Evolutionary conservation across 2,329 filamentous ascomycete species (phyloP).

Genomic region (Cercospora zeae-maydis): DNA sequence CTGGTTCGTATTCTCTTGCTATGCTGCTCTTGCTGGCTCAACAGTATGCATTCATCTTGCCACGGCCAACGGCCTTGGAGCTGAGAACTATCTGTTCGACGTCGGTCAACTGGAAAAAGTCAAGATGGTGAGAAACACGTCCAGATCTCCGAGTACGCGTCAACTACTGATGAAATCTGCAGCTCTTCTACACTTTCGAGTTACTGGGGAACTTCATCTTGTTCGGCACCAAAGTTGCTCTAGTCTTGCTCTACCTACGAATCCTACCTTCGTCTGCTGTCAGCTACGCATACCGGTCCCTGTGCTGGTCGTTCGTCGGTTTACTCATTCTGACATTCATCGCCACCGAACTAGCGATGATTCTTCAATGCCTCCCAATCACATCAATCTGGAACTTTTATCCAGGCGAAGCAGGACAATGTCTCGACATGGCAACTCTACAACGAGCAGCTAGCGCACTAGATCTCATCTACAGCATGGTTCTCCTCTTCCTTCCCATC

Average conservation of each 20-base stretch:
- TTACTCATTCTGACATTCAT: slow-evolving; percentile 11
- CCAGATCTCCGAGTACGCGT: background rate
- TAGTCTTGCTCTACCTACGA: slow-evolving; percentile 11
- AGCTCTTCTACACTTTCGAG: slow-evolving; percentile 8
- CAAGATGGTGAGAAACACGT: slow-evolving; percentile 4
- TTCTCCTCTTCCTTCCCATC: slow-evolving; percentile 13
- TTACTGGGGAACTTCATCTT: slow-evolving; percentile 9
- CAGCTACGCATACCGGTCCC: background rate
- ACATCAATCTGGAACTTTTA: background rate
- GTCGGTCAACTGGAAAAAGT: slow-evolving; percentile 6
- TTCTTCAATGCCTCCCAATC: slow-evolving; percentile 11
- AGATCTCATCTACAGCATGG: slow-evolving; percentile 10
- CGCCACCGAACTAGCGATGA: slow-evolving; percentile 8
- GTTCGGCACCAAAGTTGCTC: slow-evolving; percentile 11
- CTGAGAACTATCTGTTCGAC: slow-evolving; percentile 9
- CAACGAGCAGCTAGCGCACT: slow-evolving; percentile 1
- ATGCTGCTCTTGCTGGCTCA: slow-evolving; percentile 8
- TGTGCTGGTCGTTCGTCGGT: background rate
- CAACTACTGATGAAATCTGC: background rate
- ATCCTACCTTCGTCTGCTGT: slow-evolving; percentile 2
- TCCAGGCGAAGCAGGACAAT: background rate
- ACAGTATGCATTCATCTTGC: slow-evolving; percentile 4
- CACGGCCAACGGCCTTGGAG: slow-evolving; percentile 8
- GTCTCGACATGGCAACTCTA: slow-evolving; percentile 2
- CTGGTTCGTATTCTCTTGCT: slow-evolving; percentile 7